Evolutionary conservation across 495 filamentous ascomycete genomes (phyloP), one percentile per base, ranked within the genome.

Genomic region (Pyrenopolyporus hunteri): DNA sequence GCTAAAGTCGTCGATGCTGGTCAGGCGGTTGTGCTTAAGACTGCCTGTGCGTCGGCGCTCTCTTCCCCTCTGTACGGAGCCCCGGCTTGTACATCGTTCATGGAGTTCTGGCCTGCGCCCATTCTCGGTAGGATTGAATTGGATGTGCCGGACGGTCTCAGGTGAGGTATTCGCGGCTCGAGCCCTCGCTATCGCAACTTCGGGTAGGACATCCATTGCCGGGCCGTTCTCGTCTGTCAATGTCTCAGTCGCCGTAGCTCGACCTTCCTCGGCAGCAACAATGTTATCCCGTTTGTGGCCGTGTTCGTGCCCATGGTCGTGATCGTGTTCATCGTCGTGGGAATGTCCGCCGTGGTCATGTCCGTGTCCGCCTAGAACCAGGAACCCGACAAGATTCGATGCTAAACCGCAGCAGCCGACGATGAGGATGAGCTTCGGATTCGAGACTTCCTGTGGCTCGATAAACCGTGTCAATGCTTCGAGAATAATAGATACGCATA

Each of bases 401-500:
- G 84, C 76, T n/a, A 98, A 81, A 11, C 94, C 94, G 48, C 88
- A 80, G 56, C 82, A 93, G 4, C 94, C 94, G 13, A 97, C 93
- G 62, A 89, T 87, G 52, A 94, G 84, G 35, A 97, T 91, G 11
- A 98, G 78, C 64, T 87, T 83, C 0, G 94, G 90, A 55, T 93
- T 89, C 42, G 80, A 79, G 64, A 98, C 91, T 67, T 87, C 83
- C 66, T 91, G 92, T 5, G 92, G 91, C 64, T 97, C 90, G 63
- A 97, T 79, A 68, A 98, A 86, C 60, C 94, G 84, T 57, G 92
- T 89, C 29, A 97, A 82, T 8, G 94, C 94, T 71, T 98, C 94
- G 49, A 98, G 82, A 70, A 98, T 91, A 66, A 98, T 98, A 2
- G 93, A 92, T 33, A 98, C 76, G 76, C 95, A 98, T 13, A 98